Conservation (phyloP, 148 eudicot genomes). For the Diospyros kaki region DNA sequence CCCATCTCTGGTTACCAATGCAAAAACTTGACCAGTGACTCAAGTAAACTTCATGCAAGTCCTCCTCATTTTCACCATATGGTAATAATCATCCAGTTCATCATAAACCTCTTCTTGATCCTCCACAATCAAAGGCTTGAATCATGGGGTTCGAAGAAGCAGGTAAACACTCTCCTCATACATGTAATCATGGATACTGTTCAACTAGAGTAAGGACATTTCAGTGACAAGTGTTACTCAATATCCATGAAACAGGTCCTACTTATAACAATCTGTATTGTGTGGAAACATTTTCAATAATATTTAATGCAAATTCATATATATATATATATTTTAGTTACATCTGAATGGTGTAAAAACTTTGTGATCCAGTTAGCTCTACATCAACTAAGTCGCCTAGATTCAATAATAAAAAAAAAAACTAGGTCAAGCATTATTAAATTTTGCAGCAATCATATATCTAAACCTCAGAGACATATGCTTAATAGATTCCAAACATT, state of each 20-base stretch:
- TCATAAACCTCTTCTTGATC: constrained; percentile 40
- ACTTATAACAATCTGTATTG: not conserved
- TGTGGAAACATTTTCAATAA: not conserved
- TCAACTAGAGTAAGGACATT: not conserved
- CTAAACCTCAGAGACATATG: not conserved
- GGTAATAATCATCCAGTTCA: constrained; percentile 36
- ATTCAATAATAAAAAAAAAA: too few species aligned
- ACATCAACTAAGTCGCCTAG: not conserved
- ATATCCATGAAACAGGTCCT: not conserved
- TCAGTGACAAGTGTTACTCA: not conserved
- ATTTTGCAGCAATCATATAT: not conserved
- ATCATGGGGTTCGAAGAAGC: constrained; percentile 80
- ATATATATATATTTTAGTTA: not conserved
- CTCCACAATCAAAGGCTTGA: constrained; percentile 57
- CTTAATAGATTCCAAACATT: not conserved
- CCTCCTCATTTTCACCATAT: constrained; percentile 32
- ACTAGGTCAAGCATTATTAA: too few species aligned
- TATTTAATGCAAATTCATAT: too few species aligned
- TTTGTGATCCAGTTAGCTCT: not conserved
- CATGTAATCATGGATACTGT: constrained; percentile 77
- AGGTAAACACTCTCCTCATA: constrained; percentile 82
- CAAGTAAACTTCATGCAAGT: constrained; percentile 36
- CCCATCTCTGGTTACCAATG: constrained; percentile 85
- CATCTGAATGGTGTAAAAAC: not conserved
- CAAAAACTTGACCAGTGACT: constrained; percentile 45